A percentile compares a stretch with the other conserved stretches of the same genome.
These are phyloP conservation scores for Bimuria novae-zelandiae DNA, from an alignment of 2,329 filamentous ascomycete genomes.

Conservation along the genomic window DNA sequence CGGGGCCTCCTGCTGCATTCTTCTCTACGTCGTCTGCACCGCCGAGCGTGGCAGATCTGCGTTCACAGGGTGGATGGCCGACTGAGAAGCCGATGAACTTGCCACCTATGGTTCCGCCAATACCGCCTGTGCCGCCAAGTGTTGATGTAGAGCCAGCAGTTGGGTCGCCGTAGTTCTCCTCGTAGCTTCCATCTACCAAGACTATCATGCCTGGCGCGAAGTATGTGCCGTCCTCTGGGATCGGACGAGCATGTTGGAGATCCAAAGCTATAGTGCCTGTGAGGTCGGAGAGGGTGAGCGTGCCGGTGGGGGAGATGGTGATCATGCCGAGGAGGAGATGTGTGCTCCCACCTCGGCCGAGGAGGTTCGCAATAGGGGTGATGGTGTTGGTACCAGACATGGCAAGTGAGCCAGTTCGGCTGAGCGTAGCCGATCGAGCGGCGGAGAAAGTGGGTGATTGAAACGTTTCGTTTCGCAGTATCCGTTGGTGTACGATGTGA, in stretches of 20 bases:
- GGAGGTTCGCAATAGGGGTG: conserved; percentile 77
- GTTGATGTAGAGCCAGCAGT: conserved; percentile 61
- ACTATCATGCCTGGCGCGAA: conserved; percentile 97
- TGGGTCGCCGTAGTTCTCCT: conserved; percentile 79
- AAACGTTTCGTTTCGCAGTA: conserved; percentile 91
- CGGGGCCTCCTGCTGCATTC: conserved; percentile 43
- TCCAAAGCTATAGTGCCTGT: conserved; percentile 88
- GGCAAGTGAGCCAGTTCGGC: conserved; percentile 61
- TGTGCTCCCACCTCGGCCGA: conserved; percentile 79
- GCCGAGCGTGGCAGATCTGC: conserved; percentile 77
- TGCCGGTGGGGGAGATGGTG: conserved; percentile 77
- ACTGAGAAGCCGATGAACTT: conserved; percentile 89
- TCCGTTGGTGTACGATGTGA: conserved; percentile 87
- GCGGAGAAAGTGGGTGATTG: conserved; percentile 77
- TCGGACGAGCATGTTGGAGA: conserved; percentile 75
- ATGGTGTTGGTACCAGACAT: conserved; percentile 72
- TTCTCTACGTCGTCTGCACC: conserved; percentile 57
- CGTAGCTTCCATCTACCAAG: conserved; percentile 92
- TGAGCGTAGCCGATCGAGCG: conserved; percentile 55
- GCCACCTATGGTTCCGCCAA: conserved; percentile 90
- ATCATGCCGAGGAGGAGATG: conserved; percentile 89
- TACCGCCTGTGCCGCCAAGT: conserved; percentile 76
- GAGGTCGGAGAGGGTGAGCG: conserved; percentile 80
- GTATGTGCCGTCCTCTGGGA: conserved; percentile 87
- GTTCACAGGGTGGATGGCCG: conserved; percentile 88